Evolutionary conservation across 192 early-diverging fungal species (phyloP), one percentile per base, ranked within the genome.

Genomic region (Coemansia sp.): DNA sequence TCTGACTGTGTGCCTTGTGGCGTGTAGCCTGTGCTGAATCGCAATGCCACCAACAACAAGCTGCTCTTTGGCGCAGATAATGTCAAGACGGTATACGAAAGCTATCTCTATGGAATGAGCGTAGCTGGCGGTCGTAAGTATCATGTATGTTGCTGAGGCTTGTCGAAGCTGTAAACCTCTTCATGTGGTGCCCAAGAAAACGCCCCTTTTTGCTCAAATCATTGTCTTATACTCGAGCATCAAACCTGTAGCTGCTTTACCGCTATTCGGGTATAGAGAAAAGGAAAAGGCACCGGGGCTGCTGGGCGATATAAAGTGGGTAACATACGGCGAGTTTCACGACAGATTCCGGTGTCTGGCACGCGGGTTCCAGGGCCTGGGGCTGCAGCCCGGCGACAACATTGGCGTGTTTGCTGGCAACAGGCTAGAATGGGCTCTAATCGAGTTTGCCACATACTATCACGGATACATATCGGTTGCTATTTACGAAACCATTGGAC

Each of bases 401-500:
- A 60, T 85, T 15, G 84, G 82, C 15, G 47, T 85, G 18, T 85
- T 74, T 36, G 76, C 80, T 8, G 76, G 80, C 30, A 85, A 85
- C 69, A 60, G 82, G 21, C 32, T 77, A 7, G 84, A 85, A 31
- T 85, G 84, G 84, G 51, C 60, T 21, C 30, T 74, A 18, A 56
- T 68, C 9, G 71, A 74, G 49, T 74, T 56, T 39, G 71, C 71
- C 15, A 74, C 71, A 3, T 74, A 74, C 42, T 74, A 74, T 42
- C 60, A 63, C 36, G 71, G 71, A 7, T 63, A 67, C 56, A 80
- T 86, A 10, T 86, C 86, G 15, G 87, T 95, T 21, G 87, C 96
- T 2, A 79, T 98, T 5, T 89, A 95, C 76, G 96, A 98, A 53
- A 94, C 88, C 4, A 65, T 92, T 11, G 88, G 92, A 40, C 63